Percentiles rank a stretch among this genome's conserved stretches.
These are phyloP conservation scores for Fagus sylvatica DNA, from an alignment of 306 rosid species.

Conservation along the genomic window DNA sequence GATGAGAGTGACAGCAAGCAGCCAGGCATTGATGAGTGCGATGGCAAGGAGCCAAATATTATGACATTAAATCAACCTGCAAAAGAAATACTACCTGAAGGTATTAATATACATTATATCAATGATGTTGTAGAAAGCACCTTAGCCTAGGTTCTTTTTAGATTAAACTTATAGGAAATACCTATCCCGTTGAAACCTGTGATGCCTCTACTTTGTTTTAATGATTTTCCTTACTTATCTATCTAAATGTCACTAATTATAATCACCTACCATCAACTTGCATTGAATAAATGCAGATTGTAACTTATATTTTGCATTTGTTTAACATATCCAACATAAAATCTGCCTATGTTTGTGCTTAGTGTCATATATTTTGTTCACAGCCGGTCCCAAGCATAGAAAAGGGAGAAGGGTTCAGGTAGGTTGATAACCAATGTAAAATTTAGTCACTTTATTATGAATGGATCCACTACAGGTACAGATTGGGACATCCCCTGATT, in stretches of 20 bases:
- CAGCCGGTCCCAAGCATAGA: no score
- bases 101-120: conserved; percentile 31
- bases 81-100: conserved; percentile 38
- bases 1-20: conserved; percentile 25
- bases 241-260: not conserved
- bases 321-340: not conserved
- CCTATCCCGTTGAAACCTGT: not conserved
- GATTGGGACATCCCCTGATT: no score
- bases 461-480: no score
- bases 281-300: not conserved
- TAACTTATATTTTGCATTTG: not conserved
- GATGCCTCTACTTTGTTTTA: not conserved
- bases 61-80: conserved; percentile 10
- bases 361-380: no score
- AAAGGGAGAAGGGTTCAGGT: no score
- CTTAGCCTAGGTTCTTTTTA: not conserved
- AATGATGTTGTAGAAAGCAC: not conserved
- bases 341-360: no score
- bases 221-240: not conserved
- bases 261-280: not conserved
- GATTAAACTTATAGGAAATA: not conserved
- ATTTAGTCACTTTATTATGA: no score
- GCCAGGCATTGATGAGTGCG: not conserved
- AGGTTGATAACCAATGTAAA: no score
- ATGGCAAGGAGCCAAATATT: not conserved